These are phyloP conservation scores for Russula olivacea DNA, from an alignment of 768 basidiomycete species.

Conservation along the genomic window DNA sequence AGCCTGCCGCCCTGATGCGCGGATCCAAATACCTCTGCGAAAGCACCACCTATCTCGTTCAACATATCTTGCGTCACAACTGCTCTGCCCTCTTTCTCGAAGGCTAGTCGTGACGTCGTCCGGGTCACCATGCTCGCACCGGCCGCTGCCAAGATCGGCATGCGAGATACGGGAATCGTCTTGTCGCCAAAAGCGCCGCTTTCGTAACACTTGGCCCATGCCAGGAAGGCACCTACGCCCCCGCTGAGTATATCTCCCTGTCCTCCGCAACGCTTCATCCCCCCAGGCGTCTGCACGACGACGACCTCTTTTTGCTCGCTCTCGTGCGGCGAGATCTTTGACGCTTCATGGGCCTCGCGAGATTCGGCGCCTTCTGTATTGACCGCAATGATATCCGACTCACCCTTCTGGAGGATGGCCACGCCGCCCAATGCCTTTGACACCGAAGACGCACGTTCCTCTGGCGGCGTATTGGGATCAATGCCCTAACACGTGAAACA, in stretches of 20 bases:
- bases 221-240: constrained; percentile 79
- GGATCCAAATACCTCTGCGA: constrained; percentile 61
- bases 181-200: constrained; percentile 68
- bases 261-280: constrained; percentile 89
- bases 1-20: constrained; percentile 30
- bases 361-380: constrained; percentile 54
- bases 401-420: constrained; percentile 86
- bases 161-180: constrained; percentile 49
- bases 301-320: constrained; percentile 41
- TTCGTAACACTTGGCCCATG: constrained; percentile 94
- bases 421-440: constrained; percentile 78
- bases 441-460: constrained; percentile 60
- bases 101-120: constrained; percentile 72
- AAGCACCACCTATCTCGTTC: constrained; percentile 53
- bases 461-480: constrained; percentile 44
- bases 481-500: constrained; percentile 36
- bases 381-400: constrained; percentile 72
- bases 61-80: constrained; percentile 57
- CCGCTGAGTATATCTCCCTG: constrained; percentile 95
- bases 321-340: constrained; percentile 32
- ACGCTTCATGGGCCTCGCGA: constrained; percentile 37
- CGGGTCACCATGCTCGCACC: constrained; percentile 88
- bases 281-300: constrained; percentile 68
- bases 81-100: constrained; percentile 66
- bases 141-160: constrained; percentile 80